Conservation (phyloP, 2,329 filamentous ascomycete species). For the Paracamarosporium sp. region DNA sequence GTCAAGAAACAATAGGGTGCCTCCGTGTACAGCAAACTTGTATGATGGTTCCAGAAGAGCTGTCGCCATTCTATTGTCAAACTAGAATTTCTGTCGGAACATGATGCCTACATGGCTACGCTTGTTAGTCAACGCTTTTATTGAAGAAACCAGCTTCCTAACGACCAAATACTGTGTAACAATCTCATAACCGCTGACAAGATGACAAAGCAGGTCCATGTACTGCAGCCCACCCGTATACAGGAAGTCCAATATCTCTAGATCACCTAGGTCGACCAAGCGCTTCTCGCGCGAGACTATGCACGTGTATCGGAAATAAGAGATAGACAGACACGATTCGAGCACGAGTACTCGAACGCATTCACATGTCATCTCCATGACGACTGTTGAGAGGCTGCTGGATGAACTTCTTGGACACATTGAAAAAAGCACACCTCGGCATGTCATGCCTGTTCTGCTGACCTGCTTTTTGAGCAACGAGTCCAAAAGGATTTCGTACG, state of each 20-base stretch:
- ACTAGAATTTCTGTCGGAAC: neutral
- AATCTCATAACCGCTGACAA: neutral
- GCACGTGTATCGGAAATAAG: conserved; percentile 1
- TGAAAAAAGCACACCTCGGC: neutral
- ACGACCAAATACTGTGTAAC: neutral
- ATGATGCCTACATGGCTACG: neutral
- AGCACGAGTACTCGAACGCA: neutral
- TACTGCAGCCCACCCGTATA: neutral
- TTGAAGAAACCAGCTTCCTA: too few species aligned
- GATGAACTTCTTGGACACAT: neutral
- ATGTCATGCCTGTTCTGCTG: neutral
- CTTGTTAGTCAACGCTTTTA: neutral
- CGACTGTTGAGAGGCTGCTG: neutral
- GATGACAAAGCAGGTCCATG: neutral
- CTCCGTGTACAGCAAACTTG: neutral
- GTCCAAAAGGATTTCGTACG: neutral
- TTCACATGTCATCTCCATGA: neutral
- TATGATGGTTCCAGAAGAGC: neutral
- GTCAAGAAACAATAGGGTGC: neutral
- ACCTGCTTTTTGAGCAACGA: neutral
- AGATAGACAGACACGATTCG: conserved; percentile 4
- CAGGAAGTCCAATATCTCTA: neutral
- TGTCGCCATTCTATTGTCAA: neutral
- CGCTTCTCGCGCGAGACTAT: neutral
- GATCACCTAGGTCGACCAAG: neutral